Evolutionary conservation across 169 alveolate genomes (phyloP).

Genomic region (Theileria equi): DNA sequence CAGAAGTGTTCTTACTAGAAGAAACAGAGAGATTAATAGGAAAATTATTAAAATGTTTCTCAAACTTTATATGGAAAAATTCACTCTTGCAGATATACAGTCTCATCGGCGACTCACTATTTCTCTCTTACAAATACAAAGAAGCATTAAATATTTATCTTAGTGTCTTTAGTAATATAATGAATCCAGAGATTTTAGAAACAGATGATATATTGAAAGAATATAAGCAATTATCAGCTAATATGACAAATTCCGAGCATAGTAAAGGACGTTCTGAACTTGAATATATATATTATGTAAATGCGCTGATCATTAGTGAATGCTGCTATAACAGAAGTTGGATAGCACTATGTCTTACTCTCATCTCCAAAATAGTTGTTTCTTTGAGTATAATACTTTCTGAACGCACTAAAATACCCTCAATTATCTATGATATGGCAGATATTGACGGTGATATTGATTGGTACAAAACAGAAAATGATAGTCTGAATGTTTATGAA

Average conservation of each 20-base stretch:
- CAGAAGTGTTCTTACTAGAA: neutral
- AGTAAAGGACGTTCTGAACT: too few relatives aligned
- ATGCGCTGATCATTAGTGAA: too few relatives aligned
- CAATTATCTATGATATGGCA: neutral
- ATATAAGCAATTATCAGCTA: too few relatives aligned
- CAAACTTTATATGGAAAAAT: slow-evolving; percentile 23
- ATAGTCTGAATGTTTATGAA: neutral
- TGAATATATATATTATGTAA: too few relatives aligned
- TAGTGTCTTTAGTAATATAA: slow-evolving; percentile 8
- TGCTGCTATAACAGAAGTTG: slow-evolving; percentile 6
- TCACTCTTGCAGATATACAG: slow-evolving; percentile 21
- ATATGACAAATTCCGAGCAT: too few relatives aligned
- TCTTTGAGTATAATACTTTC: neutral
- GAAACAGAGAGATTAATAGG: slow-evolving; percentile 10
- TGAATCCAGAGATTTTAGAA: slow-evolving; percentile 10
- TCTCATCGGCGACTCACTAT: slow-evolving; percentile 44
- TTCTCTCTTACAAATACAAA: slow-evolving; percentile 2
- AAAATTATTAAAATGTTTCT: slow-evolving; percentile 10
- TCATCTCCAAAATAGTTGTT: slow-evolving; percentile 23
- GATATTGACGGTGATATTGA: too few relatives aligned
- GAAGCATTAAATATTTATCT: slow-evolving; percentile 42
- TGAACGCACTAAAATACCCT: neutral
- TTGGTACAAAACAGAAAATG: too few relatives aligned
- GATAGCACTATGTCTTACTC: slow-evolving; percentile 6
- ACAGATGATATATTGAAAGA: too few relatives aligned